Base-by-base conservation (phyloP, 768 basidiomycete species). In the Tricholoma bakamatsutake region DNA sequence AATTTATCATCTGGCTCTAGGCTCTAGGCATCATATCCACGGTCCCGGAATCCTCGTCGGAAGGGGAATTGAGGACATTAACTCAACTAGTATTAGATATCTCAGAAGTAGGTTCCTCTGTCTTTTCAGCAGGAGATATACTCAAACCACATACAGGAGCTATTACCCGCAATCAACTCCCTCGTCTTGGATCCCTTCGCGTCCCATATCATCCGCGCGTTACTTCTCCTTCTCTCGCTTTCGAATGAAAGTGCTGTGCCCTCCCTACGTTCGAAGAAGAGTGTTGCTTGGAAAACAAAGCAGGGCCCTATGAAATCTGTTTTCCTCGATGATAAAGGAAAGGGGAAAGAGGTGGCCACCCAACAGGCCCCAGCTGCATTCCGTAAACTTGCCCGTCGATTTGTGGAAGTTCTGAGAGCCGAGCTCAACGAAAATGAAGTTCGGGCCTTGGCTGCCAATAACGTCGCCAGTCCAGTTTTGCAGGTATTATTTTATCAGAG, bases 161-260 rank as follows among this genome's bases (percentile, higher is more conserved):
- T 98, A 33, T 63, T 84, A 1, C 83, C 87, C 0, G 68, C 71
- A 3, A 73, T 95, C 33, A 69, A 83, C 0, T 72, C 76, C 7
- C 80, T 95, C 43, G 72, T 96, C 39, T 84, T 87, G 74, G 85
- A 96, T 62, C 85, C 88, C 31, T 96, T 93, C 63, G 93, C 88
- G 34, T 95, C 96, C 0, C 96, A 98, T 61, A 90, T 94, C 42
- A 60, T 96, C 46, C 87, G 95, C 35, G 83, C 87, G 21, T 70
- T 98, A 2, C 79, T 98, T 12, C 66, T 87, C 4, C 76, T 97
- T 42, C 75, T 97, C n/a, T 84, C 82, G 12, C 59, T 73, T 12
- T 70, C 71, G 4, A 76, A 77, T 13, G 62, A 70, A 21, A 61
- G 62, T 13, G 60, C 70, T 12, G 71, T 72, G 53, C 73, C 74